These are phyloP conservation scores for Globisporangium viniferum DNA, from an alignment of 352 stramenopile genomes.

Conservation along the genomic window DNA sequence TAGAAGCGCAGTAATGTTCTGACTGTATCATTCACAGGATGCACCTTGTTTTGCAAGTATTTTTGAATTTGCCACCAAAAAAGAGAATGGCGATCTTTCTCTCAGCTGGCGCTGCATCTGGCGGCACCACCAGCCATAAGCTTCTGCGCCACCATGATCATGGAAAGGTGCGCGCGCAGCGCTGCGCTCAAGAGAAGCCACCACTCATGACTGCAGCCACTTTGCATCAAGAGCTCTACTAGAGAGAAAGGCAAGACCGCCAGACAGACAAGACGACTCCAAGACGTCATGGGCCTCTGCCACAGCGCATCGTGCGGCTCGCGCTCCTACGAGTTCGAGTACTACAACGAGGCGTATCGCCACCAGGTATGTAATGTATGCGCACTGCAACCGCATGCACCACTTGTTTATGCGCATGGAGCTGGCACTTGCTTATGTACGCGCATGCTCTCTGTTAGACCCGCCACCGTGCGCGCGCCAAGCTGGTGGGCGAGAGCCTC, in stretches of 20 bases:
- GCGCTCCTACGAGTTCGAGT: constrained; percentile 48
- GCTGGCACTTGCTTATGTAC: constrained; percentile 6
- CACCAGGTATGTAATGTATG: constrained; percentile 28
- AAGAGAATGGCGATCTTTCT: constrained; percentile 8
- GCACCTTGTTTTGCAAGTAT: background rate
- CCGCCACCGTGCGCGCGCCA: constrained; percentile 17
- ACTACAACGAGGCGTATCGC: constrained; percentile 56
- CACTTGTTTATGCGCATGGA: background rate
- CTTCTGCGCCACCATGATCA: background rate
- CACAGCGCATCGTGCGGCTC: constrained; percentile 45
- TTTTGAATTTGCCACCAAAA: background rate
- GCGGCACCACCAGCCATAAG: background rate
- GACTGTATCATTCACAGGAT: background rate
- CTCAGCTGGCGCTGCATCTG: background rate
- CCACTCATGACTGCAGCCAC: background rate
- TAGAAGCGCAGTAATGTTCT: background rate
- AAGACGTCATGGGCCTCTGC: constrained; percentile 50
- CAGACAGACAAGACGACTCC: constrained; percentile 3
- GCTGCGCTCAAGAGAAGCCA: background rate
- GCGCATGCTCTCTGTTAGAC: constrained; percentile 10
- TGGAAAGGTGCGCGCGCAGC: background rate
- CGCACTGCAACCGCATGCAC: too few relatives aligned
- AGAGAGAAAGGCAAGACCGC: background rate
- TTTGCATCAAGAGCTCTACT: background rate
- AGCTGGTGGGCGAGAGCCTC: constrained; percentile 14